Evolutionary conservation across 768 basidiomycete species (phyloP).

Genomic region (Suillus variegatus): DNA sequence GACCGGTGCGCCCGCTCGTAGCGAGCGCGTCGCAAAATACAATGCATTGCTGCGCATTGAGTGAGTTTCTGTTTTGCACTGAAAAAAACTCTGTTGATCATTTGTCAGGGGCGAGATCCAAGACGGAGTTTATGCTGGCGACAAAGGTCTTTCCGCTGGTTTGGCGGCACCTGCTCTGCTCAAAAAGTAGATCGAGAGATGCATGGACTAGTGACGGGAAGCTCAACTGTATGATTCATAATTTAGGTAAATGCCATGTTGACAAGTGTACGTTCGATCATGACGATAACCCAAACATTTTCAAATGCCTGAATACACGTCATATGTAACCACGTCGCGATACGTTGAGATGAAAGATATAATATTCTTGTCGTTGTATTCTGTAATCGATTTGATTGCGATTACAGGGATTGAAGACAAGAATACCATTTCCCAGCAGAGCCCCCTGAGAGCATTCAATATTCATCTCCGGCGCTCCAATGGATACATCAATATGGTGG

Average conservation of each 20-base stretch:
- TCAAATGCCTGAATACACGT: not conserved
- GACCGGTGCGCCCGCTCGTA: conserved; percentile 95
- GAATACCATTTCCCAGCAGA: not conserved
- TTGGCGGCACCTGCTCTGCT: conserved; percentile 68
- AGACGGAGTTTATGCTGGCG: conserved; percentile 73
- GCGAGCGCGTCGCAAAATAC: conserved; percentile 97
- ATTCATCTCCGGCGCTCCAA: not conserved
- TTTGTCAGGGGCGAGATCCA: conserved; percentile 69
- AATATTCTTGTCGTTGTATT: not conserved
- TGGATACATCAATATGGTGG: not conserved
- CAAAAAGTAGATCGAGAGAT: conserved; percentile 50
- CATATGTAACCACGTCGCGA: not conserved
- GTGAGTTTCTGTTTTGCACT: conserved; percentile 44
- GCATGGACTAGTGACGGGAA: not conserved
- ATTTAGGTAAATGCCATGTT: conserved; percentile 20
- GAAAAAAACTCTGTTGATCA: conserved; percentile 13
- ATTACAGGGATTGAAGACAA: not conserved
- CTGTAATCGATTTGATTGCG: not conserved
- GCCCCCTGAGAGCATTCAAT: not conserved
- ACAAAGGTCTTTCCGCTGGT: conserved; percentile 79
- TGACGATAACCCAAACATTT: conserved; percentile 5
- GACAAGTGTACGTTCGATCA: conserved; percentile 26
- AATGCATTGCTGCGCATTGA: conserved; percentile 89
- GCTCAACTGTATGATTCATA: conserved; percentile 30
- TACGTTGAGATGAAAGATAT: not conserved